Base-by-base conservation (phyloP, 1,284 basidiomycete genomes). In the Heterobasidion irregulare region DNA sequence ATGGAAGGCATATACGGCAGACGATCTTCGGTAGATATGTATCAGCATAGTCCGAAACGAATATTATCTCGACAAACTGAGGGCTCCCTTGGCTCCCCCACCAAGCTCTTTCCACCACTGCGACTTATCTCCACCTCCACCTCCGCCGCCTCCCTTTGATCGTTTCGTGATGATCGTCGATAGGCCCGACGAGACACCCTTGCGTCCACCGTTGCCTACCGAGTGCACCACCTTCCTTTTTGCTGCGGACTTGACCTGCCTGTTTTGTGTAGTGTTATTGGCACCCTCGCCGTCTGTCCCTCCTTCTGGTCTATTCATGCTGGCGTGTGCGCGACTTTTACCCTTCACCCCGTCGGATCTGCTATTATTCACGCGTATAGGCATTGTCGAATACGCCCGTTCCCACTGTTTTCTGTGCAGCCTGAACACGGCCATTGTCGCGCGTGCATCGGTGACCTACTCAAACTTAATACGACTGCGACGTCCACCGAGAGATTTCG, bases 391-490 rank as follows among this genome's bases (percentile, higher is more conserved):
- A 35, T 62, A 59, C 8, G 55, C 59, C 4, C 58, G 56, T 63
- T 98, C 94, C 94, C 93, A 98, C 53, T 83, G 80, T 56, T 83
- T 82, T 64, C 90, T 88, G 68, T 96, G 81, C n/a, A 96, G 68
- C 7, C 94, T 79, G 70, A 92, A 99, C 26, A 98, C 74, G 0
- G 93, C 95, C 94, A 99, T 98, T 0, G 96, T 94, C 0, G 95
- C 94, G 50, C 94, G 79, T 1, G 96, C 95, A 67, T 99, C 95
- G 26, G 86, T 92, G 7, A 96, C 83, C 93, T 95, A 32, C 43
- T 47, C 51, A 53, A 54, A 16, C 13, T 44, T 16, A 8, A 16
- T 18, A 18, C 18, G 2, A 18, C 18, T 18, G 18, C 18, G 18
- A 18, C 18, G 2, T 18, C 18, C 18, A 18, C 18, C 2, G 18